Conservation (phyloP, 2,329 filamentous ascomycete species). For the Colletotrichum sansevieriae region DNA sequence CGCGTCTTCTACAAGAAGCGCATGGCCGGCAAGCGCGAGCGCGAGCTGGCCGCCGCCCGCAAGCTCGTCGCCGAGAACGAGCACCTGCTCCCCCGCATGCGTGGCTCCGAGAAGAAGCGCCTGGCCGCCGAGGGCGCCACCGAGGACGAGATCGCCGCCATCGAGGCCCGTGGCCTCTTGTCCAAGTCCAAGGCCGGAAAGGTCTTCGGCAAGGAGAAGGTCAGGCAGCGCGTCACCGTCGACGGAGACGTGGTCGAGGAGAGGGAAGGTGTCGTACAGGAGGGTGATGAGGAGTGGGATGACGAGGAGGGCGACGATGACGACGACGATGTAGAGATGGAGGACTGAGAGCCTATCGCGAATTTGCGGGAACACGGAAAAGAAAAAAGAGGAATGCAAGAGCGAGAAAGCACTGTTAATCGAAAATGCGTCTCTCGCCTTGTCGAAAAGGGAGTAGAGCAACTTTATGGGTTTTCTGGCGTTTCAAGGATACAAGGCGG, state of each 20-base stretch:
- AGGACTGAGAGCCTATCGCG: slow-evolving; percentile 45
- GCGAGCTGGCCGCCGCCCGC: slow-evolving; percentile 82
- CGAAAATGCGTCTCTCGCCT: slow-evolving; percentile 17
- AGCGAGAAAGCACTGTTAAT: slow-evolving; percentile 31
- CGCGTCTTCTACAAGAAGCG: slow-evolving; percentile 93
- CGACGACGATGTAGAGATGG: slow-evolving; percentile 48
- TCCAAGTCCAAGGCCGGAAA: slow-evolving; percentile 49
- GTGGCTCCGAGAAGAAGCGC: slow-evolving; percentile 71
- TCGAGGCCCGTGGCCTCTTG: slow-evolving; percentile 53
- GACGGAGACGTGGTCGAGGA: slow-evolving; percentile 53
- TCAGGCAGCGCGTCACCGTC: slow-evolving; percentile 53
- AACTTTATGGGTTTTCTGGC: slow-evolving; percentile 21
- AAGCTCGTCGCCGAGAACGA: slow-evolving; percentile 93
- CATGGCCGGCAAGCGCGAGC: slow-evolving; percentile 90
- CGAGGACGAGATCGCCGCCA: slow-evolving; percentile 63
- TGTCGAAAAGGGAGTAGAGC: not conserved
- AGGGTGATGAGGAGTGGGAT: slow-evolving; percentile 42
- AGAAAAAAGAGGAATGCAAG: slow-evolving; percentile 2
- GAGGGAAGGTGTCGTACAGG: slow-evolving; percentile 41
- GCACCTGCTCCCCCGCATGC: slow-evolving; percentile 85
- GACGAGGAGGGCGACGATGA: slow-evolving; percentile 44
- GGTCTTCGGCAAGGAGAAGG: slow-evolving; percentile 59
- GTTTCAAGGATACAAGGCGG: slow-evolving; percentile 40
- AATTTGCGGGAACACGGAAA: not conserved
- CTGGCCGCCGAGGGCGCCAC: slow-evolving; percentile 64